A percentile compares a stretch with the other conserved stretches of the same genome.
Evolutionary conservation across 1,284 basidiomycete species (phyloP).

Genomic region (Malassezia japonica): DNA sequence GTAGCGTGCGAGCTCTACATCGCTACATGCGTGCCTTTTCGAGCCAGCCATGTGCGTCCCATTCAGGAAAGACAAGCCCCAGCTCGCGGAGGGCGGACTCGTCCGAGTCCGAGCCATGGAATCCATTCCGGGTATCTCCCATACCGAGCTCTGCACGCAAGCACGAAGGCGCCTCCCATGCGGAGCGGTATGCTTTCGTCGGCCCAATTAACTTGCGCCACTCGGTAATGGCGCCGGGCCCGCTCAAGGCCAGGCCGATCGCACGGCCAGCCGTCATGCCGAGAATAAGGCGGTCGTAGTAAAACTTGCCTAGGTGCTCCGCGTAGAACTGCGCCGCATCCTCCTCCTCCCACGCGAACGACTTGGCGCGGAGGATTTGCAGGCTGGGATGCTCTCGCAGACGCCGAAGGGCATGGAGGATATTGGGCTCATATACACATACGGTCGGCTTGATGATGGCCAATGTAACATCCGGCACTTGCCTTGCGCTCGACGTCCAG

Average conservation of each 20-base stretch:
- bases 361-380: constrained; percentile 26
- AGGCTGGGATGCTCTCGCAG: neutral
- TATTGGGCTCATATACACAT: constrained; percentile 32
- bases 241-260: constrained; percentile 35
- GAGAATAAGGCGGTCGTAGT: constrained; percentile 38
- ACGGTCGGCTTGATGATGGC: constrained; percentile 44
- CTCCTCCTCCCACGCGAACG: constrained; percentile 31
- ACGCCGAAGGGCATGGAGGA: neutral
- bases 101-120: constrained; percentile 30
- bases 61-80: constrained; percentile 6
- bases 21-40: neutral
- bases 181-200: constrained; percentile 40
- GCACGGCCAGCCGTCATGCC: constrained; percentile 40
- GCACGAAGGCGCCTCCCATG: constrained; percentile 25
- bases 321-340: constrained; percentile 42
- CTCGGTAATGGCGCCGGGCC: constrained; percentile 27
- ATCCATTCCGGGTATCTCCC: constrained; percentile 43
- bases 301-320: constrained; percentile 43
- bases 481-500: too few relatives aligned
- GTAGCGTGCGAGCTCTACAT: neutral
- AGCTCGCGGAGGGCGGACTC: constrained; percentile 9
- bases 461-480: constrained; percentile 34
- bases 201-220: constrained; percentile 41
- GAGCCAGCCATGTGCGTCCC: constrained; percentile 11
- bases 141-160: constrained; percentile 35